Evolutionary conservation across 1,284 basidiomycete genomes (phyloP), one percentile per base, ranked within the genome.

Genomic region (Irpex sp.): DNA sequence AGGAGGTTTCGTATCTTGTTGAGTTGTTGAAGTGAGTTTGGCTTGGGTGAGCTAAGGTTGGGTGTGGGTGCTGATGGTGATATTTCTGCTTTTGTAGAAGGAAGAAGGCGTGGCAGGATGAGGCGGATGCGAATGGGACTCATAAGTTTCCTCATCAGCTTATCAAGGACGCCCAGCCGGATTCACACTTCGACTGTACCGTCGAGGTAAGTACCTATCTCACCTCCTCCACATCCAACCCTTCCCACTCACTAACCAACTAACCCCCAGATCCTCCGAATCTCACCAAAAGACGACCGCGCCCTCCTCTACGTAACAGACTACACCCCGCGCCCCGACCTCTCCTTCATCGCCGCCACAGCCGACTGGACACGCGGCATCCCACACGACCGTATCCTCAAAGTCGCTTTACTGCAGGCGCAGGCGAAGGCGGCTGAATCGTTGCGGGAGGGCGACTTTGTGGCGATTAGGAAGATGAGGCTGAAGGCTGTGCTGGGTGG

Each of bases 271-370:
- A 69, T 88, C 35, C 72, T 90, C 5, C 75, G 80, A 61, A 64
- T 76, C 16, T 74, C 70, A 9, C 61, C 72, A 54, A 73, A 69
- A 57, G 67, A 72, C 21, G 68, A 73, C 21, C 68, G 69, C 53
- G 72, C 75, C 0, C 77, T 69, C 58, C 69, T 87, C 35, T 86
- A 81, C 66, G 81, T 87, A 21, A 89, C 88, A 7, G 88, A 91
- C 69, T 90, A 88, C 67, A 87, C 86, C 1, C 68, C 73, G 5
- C 80, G 85, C 59, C 63, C 75, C 6, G 72, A 80, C 56, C 74
- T 87, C 33, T 67, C 73, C 4, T 64, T 71, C 14, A 64, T 70
- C 10, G 60, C 66, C 0, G 62, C 64, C 2, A 63, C 60, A 35
- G 68, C 73, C 48, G 62, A 68, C 18, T 81, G 82, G 80, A 71